These are phyloP conservation scores for Lactifluus pinguis DNA, from an alignment of 768 basidiomycete species.

Conservation along the genomic window DNA sequence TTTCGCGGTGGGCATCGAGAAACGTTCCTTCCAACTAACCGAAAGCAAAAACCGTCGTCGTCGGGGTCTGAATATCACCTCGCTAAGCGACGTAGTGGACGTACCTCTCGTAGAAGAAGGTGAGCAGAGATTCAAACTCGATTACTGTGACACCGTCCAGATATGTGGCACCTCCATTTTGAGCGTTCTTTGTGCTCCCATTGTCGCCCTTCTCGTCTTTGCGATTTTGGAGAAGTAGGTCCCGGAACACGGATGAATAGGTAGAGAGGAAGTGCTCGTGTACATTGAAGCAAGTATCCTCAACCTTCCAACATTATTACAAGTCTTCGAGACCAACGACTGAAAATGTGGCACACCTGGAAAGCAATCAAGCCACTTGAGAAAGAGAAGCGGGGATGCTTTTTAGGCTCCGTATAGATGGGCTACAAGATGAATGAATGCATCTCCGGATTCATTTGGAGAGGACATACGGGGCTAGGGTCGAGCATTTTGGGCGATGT, in stretches of 20 bases:
- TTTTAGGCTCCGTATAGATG: not conserved
- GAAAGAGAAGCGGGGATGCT: not conserved
- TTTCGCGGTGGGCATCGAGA: not conserved
- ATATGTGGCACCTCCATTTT: not conserved
- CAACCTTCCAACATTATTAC: not conserved
- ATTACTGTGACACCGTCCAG: not conserved
- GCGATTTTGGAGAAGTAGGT: not conserved
- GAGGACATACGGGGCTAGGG: constrained; percentile 2
- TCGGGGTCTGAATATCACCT: not conserved
- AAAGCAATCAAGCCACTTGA: not conserved
- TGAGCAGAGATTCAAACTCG: not conserved
- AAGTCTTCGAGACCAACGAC: not conserved
- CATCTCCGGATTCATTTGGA: not conserved
- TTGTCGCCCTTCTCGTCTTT: not conserved
- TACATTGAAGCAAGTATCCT: not conserved
- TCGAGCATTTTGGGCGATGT: not conserved
- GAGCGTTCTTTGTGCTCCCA: not conserved
- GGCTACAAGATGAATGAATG: not conserved
- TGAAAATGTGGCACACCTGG: not conserved
- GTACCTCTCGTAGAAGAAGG: not conserved
- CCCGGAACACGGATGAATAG: not conserved
- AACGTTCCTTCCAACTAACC: not conserved
- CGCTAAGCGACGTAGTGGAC: not conserved
- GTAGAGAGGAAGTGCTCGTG: not conserved
- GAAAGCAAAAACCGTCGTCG: not conserved